Base-by-base conservation (phyloP, 768 basidiomycete genomes). In the Termitomyces sp. region DNA sequence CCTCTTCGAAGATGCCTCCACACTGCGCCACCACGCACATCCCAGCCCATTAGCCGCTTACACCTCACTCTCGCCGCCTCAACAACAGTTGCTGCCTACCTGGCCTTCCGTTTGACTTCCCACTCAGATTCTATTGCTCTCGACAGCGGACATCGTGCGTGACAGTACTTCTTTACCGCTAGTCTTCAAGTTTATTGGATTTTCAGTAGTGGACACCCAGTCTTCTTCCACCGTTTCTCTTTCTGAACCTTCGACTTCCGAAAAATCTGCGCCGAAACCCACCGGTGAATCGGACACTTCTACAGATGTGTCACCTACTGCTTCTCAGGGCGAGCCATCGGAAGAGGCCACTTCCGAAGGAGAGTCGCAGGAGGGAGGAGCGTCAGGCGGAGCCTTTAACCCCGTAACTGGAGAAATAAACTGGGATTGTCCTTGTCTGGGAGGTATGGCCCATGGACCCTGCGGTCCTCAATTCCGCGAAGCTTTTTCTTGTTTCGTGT, bases 351-450 rank as follows among this genome's bases (percentile, higher is more conserved):
- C 59, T 5, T 42, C 38, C 17, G 54, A 60, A 43, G 56, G 43
- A 40, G 59, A 57, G 34, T n/a, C 57, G 11, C 42, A 45, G 45
- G 56, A 55, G 10, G 59, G 45, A 11, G 12, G 58, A 62, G 48
- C 63, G 51, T 41, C 60, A 24, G 71, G 70, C 38, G 77, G 77
- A 42, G 96, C 97, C 5, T 98, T 82, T 77, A 89, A 99, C 72
- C 95, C 95, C 19, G 93, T 84, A 59, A 99, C 97, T 1, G 97
- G 97, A 43, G 94, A 98, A 79, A 98, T 99, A 65, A 99, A 99
- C 74, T 99, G 97, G 97, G 97, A 98, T 67, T 99, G 97, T 70
- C 93, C 97, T 1, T 98, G 97, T 69, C 83, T 99, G 8, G 97
- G 97, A 32, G 97, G 97, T 48, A 98, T 99, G 97, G 96, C 96